A percentile compares a stretch with the other conserved stretches of the same genome.
Evolutionary conservation across 805 yeast species (phyloP).

Genomic region (Suhomyces canberraensis): DNA sequence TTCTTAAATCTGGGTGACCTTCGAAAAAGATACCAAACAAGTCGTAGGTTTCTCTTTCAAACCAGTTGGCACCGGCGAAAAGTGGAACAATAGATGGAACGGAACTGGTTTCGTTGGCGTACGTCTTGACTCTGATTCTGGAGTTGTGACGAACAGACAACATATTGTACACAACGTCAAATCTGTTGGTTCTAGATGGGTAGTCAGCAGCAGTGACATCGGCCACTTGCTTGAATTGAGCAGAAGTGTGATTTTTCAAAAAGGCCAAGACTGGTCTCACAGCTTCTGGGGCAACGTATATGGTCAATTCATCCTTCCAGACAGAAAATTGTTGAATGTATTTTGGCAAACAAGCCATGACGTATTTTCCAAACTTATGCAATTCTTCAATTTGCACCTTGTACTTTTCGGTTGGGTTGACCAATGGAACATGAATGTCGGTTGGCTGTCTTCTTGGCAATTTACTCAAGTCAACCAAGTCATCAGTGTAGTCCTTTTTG

Average conservation of each 20-base stretch:
- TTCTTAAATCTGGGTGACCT: slow-evolving; percentile 84
- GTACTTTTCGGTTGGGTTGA: slow-evolving; percentile 77
- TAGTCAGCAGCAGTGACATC: slow-evolving; percentile 86
- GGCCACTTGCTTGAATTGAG: slow-evolving; percentile 74
- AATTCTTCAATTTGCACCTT: slow-evolving; percentile 63
- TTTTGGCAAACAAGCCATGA: slow-evolving; percentile 77
- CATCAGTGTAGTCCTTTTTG: slow-evolving; percentile 13
- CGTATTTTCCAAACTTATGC: slow-evolving; percentile 76
- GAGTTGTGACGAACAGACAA: slow-evolving; percentile 81
- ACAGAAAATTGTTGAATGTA: slow-evolving; percentile 79
- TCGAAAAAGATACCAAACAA: slow-evolving; percentile 84
- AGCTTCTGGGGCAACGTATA: slow-evolving; percentile 74
- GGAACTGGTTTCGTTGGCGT: slow-evolving; percentile 76
- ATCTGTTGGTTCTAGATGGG: slow-evolving; percentile 79
- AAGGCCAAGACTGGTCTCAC: slow-evolving; percentile 68
- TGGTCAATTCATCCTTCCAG: slow-evolving; percentile 84
- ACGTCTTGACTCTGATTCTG: slow-evolving; percentile 83
- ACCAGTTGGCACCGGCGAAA: slow-evolving; percentile 84
- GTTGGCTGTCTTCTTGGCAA: slow-evolving; percentile 37
- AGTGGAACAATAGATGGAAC: slow-evolving; percentile 77
- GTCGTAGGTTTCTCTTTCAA: slow-evolving; percentile 85
- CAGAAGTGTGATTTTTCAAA: slow-evolving; percentile 72
- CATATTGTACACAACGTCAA: slow-evolving; percentile 82
- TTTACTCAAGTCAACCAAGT: slow-evolving; percentile 32
- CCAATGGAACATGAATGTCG: slow-evolving; percentile 46